These are phyloP conservation scores for Saururus chinensis DNA, from an alignment of 164 flowering plant species.

Conservation along the genomic window DNA sequence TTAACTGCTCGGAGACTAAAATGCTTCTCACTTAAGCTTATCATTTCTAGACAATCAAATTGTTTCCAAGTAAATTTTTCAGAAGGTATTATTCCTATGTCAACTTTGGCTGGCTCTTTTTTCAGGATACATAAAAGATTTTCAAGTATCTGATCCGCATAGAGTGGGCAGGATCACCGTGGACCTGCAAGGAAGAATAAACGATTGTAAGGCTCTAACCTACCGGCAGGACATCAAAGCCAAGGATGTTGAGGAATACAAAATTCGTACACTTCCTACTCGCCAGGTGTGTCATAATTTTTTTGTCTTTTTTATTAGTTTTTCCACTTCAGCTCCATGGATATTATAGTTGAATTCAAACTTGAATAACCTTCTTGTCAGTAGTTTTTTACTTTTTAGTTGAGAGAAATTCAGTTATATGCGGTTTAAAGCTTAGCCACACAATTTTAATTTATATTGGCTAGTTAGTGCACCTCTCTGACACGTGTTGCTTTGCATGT, in stretches of 20 bases:
- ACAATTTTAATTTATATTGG: not conserved
- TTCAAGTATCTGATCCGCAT: conserved; percentile 57
- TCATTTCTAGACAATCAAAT: no score
- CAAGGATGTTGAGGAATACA: conserved; percentile 47
- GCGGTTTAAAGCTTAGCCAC: not conserved
- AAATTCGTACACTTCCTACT: conserved; percentile 49
- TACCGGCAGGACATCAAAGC: conserved; percentile 76
- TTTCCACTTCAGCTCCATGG: no score
- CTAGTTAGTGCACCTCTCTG: not conserved
- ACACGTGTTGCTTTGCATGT: not conserved
- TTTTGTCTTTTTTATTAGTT: no score
- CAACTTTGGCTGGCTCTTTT: no score
- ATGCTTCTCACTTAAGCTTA: no score
- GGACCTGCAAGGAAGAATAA: conserved; percentile 67
- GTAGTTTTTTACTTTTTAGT: no score
- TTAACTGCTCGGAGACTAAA: no score
- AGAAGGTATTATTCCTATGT: no score
- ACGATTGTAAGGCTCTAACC: conserved; percentile 59
- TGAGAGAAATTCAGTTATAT: no score
- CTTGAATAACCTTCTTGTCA: no score
- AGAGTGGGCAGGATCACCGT: conserved; percentile 79
- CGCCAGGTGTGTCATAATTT: conserved; percentile 41
- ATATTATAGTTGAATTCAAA: no score
- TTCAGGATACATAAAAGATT: conserved; percentile 70
- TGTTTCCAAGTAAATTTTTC: no score